Evolutionary conservation across 2,329 filamentous ascomycete genomes (phyloP).

Genomic region (Pseudofabraea citricarpa): DNA sequence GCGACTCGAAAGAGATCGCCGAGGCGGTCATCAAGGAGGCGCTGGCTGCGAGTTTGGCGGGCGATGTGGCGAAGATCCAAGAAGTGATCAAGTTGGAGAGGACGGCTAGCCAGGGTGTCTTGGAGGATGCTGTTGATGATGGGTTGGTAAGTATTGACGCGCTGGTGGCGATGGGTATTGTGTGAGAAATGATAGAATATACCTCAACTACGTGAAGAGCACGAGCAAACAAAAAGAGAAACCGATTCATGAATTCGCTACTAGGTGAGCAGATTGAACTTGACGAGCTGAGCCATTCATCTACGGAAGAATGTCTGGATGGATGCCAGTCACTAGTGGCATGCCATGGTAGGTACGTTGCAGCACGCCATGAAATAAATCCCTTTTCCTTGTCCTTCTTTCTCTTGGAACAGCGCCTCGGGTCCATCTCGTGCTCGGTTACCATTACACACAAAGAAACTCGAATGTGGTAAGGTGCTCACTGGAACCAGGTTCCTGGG

Average conservation of each 20-base stretch:
- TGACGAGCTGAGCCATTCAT: too few relatives aligned
- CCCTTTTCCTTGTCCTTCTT: background rate
- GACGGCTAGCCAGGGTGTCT: background rate
- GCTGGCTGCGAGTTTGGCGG: conserved; percentile 39
- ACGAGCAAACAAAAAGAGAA: background rate
- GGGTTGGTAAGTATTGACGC: conserved; percentile 11
- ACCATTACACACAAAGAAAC: too few relatives aligned
- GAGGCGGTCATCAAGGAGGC: conserved; percentile 43
- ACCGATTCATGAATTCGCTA: too few relatives aligned
- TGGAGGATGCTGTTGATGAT: conserved; percentile 17
- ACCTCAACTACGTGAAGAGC: background rate
- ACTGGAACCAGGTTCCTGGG: too few relatives aligned
- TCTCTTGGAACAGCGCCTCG: background rate
- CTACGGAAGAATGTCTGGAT: too few relatives aligned
- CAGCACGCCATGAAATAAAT: background rate
- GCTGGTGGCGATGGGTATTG: conserved; percentile 9
- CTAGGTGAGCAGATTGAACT: too few relatives aligned
- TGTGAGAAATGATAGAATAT: background rate
- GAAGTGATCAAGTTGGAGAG: conserved; percentile 4
- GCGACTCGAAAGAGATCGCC: conserved; percentile 34
- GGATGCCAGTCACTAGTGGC: too few relatives aligned
- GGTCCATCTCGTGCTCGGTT: too few relatives aligned
- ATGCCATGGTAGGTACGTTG: background rate
- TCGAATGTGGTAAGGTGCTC: too few relatives aligned
- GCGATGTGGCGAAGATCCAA: conserved; percentile 28